phyloP scores from a whole-genome alignment of 495 filamentous ascomycete species.

The Antarctomyces pellizariae region DNA sequence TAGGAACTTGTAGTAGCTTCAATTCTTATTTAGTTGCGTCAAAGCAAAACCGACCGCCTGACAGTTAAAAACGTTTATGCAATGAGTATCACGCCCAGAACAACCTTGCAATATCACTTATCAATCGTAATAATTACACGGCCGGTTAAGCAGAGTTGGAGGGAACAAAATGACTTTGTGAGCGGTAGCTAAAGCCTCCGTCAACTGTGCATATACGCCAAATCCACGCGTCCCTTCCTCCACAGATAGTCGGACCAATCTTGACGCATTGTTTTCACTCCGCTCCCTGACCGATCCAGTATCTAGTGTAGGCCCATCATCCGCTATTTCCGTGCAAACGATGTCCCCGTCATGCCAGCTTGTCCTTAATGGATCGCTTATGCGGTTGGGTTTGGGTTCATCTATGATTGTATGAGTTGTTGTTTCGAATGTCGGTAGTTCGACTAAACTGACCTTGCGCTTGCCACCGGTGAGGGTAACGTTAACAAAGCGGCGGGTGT shows the following conservation, averaged over 20 bases:
- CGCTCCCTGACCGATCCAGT: conserved; percentile 9
- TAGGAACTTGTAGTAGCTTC: too few species aligned
- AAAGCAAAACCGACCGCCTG: too few species aligned
- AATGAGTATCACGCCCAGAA: too few species aligned
- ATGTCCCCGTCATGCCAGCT: conserved; percentile 1
- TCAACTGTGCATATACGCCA: conserved; percentile 10
- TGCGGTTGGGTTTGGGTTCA: conserved; percentile 39
- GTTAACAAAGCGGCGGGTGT: conserved; percentile 98
- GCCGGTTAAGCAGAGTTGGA: too few species aligned
- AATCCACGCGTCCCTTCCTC: conserved; percentile 12
- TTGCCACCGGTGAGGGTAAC: conserved; percentile 97
- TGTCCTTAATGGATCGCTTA: conserved; percentile 12
- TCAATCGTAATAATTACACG: too few species aligned
- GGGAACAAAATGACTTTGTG: too few species aligned
- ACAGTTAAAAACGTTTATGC: too few species aligned
- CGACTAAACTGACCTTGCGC: conserved; percentile 52
- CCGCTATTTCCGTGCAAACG: conserved; percentile 5
- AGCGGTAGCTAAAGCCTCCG: too few species aligned
- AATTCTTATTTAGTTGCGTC: too few species aligned
- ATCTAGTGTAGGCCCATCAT: conserved; percentile 9
- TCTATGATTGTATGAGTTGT: conserved; percentile 12
- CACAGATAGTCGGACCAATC: conserved; percentile 9
- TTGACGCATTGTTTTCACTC: conserved; percentile 9
- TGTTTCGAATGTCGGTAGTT: conserved; percentile 5
- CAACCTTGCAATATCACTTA: too few species aligned